phyloP scores from a whole-genome alignment of 2,329 filamentous ascomycete species.

The Chlorencoelia australis region DNA sequence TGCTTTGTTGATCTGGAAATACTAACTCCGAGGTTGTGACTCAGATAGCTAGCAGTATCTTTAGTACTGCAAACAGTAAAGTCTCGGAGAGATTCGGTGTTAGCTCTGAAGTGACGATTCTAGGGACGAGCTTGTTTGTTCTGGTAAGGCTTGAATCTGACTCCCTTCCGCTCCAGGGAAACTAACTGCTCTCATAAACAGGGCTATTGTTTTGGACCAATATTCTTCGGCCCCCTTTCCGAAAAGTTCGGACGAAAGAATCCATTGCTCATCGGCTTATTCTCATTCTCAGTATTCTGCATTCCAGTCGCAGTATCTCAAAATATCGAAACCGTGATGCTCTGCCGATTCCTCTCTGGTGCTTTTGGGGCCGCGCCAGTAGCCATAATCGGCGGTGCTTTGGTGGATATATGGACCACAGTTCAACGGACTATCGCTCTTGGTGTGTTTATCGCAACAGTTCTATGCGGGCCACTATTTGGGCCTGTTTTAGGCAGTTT shows the following conservation, averaged over 20 bases:
- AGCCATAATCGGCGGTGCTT: constrained; percentile 42
- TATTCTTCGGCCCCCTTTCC: constrained; percentile 33
- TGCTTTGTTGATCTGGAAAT: no score
- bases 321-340: constrained; percentile 42
- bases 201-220: background rate
- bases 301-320: constrained; percentile 43
- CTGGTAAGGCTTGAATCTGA: no score
- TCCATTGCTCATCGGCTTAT: constrained; percentile 39
- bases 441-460: constrained; percentile 46
- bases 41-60: constrained; percentile 20
- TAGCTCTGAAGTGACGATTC: constrained; percentile 39
- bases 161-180: no score
- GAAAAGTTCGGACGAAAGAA: constrained; percentile 39
- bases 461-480: constrained; percentile 29
- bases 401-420: constrained; percentile 53
- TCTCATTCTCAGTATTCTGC: constrained; percentile 41
- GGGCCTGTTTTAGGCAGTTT: constrained; percentile 32
- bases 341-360: constrained; percentile 44
- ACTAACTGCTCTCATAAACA: no score
- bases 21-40: background rate
- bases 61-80: constrained; percentile 17
- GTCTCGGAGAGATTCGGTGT: constrained; percentile 16
- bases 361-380: constrained; percentile 41
- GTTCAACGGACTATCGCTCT: constrained; percentile 54
- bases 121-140: constrained; percentile 57